Conservation (phyloP, 176 grass and related monocot species). For the Carex pumila region DNA sequence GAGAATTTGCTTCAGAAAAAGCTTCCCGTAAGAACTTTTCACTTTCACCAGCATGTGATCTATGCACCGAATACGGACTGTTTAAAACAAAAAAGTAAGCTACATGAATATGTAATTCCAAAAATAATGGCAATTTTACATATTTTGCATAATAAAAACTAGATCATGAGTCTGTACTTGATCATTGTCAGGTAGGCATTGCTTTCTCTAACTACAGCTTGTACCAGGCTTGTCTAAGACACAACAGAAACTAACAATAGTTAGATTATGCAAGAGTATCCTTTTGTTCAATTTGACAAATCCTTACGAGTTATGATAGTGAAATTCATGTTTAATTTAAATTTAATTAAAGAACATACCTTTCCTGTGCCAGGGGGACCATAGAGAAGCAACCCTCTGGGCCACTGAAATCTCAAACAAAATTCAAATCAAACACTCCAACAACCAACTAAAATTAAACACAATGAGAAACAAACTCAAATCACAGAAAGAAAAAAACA, state of each 20-base stretch:
- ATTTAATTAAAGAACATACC: conserved; percentile 24
- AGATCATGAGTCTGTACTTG: conserved; percentile 33
- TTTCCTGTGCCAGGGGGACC: conserved; percentile 87
- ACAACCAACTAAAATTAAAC: neutral
- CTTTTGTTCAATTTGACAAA: neutral
- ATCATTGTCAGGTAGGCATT: conserved; percentile 66
- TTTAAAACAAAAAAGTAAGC: neutral
- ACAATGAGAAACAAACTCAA: neutral
- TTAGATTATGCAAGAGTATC: neutral
- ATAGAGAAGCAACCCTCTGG: conserved; percentile 84
- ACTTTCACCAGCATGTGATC: conserved; percentile 75
- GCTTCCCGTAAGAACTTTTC: conserved; percentile 72
- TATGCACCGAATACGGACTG: conserved; percentile 71
- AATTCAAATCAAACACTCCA: neutral
- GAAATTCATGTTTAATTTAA: neutral
- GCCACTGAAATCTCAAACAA: conserved; percentile 43
- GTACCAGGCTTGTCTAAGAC: conserved; percentile 72
- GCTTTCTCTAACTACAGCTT: conserved; percentile 67
- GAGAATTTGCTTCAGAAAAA: conserved; percentile 59
- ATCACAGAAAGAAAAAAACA: neutral
- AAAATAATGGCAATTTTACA: neutral
- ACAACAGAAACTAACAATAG: neutral
- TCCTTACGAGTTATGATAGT: neutral
- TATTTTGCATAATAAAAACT: neutral
- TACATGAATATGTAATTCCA: neutral